Percentiles rank a stretch among this genome's conserved stretches.
Evolutionary conservation across 495 filamentous ascomycete genomes (phyloP).

Genomic region (Penicillium canescens): DNA sequence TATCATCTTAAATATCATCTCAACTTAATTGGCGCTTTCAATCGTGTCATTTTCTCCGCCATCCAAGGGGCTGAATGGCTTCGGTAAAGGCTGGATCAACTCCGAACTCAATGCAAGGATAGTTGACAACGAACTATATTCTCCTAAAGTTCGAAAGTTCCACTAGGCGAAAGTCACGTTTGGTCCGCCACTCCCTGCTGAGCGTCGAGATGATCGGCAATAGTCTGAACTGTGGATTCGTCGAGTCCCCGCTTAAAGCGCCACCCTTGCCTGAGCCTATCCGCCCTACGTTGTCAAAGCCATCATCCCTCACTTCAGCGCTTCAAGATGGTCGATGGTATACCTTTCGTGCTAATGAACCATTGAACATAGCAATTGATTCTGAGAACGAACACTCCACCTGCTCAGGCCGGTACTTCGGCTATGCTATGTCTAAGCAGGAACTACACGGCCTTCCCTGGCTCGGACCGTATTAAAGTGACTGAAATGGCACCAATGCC

Average conservation of each 20-base stretch:
- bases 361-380: too few relatives aligned
- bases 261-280: conserved; percentile 18
- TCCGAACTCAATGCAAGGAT: neutral
- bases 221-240: conserved; percentile 7
- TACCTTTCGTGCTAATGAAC: too few relatives aligned
- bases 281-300: conserved; percentile 5
- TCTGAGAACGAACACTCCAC: too few relatives aligned
- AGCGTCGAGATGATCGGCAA: neutral
- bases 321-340: neutral
- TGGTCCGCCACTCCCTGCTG: neutral
- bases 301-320: conserved; percentile 16
- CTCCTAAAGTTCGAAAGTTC: neutral
- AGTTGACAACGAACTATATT: neutral
- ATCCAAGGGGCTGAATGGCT: neutral
- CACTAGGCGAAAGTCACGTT: neutral
- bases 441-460: too few relatives aligned
- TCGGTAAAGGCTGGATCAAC: neutral
- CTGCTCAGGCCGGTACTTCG: too few relatives aligned
- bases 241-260: neutral
- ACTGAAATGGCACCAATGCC: too few relatives aligned
- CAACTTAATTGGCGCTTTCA: too few relatives aligned
- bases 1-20: too few relatives aligned
- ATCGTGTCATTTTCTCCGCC: neutral
- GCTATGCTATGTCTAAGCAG: too few relatives aligned
- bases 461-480: too few relatives aligned